Percentiles rank a stretch among this genome's conserved stretches.
Conservation (phyloP, 805 yeast species). For the Metschnikowia cerradonensis region DNA sequence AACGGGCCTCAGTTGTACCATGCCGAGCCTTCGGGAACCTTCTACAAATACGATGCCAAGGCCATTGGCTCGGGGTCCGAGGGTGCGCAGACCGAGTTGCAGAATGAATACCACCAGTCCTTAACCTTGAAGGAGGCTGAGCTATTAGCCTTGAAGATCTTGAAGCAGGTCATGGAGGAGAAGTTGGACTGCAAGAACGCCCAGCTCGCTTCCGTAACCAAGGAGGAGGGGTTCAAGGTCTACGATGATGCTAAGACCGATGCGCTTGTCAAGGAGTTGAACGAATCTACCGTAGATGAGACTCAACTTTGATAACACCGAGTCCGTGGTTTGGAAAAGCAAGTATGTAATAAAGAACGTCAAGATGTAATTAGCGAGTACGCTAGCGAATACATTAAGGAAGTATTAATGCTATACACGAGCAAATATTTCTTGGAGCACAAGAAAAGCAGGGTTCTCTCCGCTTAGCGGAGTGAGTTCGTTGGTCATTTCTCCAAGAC, state of each 20-base stretch:
- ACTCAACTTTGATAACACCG: constrained; percentile 8
- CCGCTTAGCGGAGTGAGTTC: constrained; percentile 12
- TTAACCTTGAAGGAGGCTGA: constrained; percentile 92
- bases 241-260: constrained; percentile 82
- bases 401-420: constrained; percentile 5
- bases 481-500: constrained; percentile 8
- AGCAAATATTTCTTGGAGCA: constrained; percentile 12
- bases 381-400: not conserved
- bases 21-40: constrained; percentile 99
- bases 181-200: constrained; percentile 92
- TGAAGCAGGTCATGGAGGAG: constrained; percentile 99
- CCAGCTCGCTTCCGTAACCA: constrained; percentile 90
- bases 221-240: constrained; percentile 77
- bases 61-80: constrained; percentile 99
- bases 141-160: constrained; percentile 75
- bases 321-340: not conserved
- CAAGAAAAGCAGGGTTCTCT: constrained; percentile 12
- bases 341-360: not conserved
- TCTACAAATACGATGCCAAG: constrained; percentile 95
- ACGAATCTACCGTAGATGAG: constrained; percentile 42
- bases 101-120: constrained; percentile 92
- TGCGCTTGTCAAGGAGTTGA: constrained; percentile 70
- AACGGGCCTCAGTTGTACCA: constrained; percentile 95
- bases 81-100: constrained; percentile 97
- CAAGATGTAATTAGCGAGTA: no score